Evolutionary conservation across 345 rosid species (phyloP).

Genomic region (Acer saccharum): DNA sequence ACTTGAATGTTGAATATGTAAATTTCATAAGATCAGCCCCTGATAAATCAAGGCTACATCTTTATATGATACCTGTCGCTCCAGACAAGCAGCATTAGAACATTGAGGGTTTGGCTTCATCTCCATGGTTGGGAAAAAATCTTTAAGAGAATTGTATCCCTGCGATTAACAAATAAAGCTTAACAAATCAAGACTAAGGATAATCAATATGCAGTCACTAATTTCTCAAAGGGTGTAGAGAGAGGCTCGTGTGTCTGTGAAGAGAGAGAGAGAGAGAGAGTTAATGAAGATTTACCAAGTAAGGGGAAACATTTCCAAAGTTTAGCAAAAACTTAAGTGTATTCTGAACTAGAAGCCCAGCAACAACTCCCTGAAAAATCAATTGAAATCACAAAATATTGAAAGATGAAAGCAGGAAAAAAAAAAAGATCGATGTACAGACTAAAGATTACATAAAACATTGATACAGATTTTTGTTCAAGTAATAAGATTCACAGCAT

Average conservation of each 20-base stretch:
- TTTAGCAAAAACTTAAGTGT: slow-evolving; percentile 81
- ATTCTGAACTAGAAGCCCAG: slow-evolving; percentile 91
- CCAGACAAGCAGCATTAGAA: slow-evolving; percentile 82
- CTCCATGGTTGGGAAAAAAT: slow-evolving; percentile 93
- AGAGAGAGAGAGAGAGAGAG: slow-evolving; percentile 7
- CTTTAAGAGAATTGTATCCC: slow-evolving; percentile 97
- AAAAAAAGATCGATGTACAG: background rate
- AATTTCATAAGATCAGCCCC: slow-evolving; percentile 8
- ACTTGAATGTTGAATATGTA: background rate
- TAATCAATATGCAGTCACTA: slow-evolving; percentile 5
- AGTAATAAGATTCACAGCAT: background rate
- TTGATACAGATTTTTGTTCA: background rate
- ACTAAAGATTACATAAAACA: slow-evolving; percentile 14
- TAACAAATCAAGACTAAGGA: slow-evolving; percentile 13
- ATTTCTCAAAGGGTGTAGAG: background rate
- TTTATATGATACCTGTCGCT: slow-evolving; percentile 73
- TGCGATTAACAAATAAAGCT: slow-evolving; percentile 33
- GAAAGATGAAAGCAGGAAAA: slow-evolving; percentile 2
- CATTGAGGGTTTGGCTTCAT: slow-evolving; percentile 97
- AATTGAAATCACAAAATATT: slow-evolving; percentile 17
- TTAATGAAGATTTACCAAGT: slow-evolving; percentile 56
- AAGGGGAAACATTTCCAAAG: slow-evolving; percentile 87
- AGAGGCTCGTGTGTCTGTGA: background rate
- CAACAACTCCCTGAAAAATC: slow-evolving; percentile 85
- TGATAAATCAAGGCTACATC: slow-evolving; percentile 11